Evolutionary conservation across 768 basidiomycete species (phyloP), one percentile per base, ranked within the genome.

Genomic region (Auriculariales sp.): DNA sequence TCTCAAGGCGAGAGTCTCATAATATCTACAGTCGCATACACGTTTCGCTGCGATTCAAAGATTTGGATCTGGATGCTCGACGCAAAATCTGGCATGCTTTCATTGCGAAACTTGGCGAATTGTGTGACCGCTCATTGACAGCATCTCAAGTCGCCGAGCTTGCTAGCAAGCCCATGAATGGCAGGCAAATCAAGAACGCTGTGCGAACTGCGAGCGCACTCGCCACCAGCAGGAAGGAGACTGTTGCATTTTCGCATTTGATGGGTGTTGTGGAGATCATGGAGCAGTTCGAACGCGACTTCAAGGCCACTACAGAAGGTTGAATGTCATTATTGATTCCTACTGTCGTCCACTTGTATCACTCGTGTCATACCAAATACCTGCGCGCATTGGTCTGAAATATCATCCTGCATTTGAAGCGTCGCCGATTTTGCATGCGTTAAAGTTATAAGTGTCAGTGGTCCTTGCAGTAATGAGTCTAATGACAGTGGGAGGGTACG

Each of bases 161-260:
- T 4, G 73, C 75, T 3, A 65, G 62, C 58, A 66, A 73, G 53
- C 66, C 72, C 34, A 66, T 81, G 51, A 81, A 81, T 56, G 80
- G 80, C 6, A 57, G 78, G 42, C 77, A 80, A 63, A 81, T 81
- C 58, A 83, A 80, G 72, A 82, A 83, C 54, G 77, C 76, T 6
- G 75, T 75, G 19, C 67, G 75, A 53, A 82, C 78, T 2, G 79
- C 80, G n/a, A 71, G 73, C 49, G 75, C 76, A 46, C 66, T 81
- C 28, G 79, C 80, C 15, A 51, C 66, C 3, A 75, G 71, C 0
- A 60, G 71, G n/a, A 66, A 68, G 30, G 69, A 76, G 61, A 60
- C 57, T 35, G 62, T 81, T 10, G 61, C 58, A 17, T 74, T 67
- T 55, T 59, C 57, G 31, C 79, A 82, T 63, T 67, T 82, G 46